Conservation (phyloP, 1,284 basidiomycete species). For the Sphagnurus paluster region DNA sequence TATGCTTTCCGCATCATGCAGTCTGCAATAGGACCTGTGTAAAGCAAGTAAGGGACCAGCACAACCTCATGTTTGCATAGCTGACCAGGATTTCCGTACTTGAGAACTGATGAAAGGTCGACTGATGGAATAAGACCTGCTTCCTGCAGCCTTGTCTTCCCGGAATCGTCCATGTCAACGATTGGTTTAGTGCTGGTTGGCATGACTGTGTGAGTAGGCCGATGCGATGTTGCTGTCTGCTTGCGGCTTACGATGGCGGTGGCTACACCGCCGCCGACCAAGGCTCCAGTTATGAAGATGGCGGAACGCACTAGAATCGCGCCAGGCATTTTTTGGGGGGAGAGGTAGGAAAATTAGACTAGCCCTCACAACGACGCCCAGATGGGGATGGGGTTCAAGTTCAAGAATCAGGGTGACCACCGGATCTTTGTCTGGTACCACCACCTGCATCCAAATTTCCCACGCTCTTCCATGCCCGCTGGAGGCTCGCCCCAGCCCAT, state of each 20-base stretch:
- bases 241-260: slow-evolving; percentile 21
- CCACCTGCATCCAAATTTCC: too few relatives aligned
- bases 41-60: not conserved
- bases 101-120: slow-evolving; percentile 46
- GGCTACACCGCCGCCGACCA: slow-evolving; percentile 68
- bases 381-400: too few relatives aligned
- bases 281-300: slow-evolving; percentile 71
- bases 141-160: slow-evolving; percentile 30
- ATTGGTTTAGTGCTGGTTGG: slow-evolving; percentile 27
- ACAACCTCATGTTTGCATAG: not conserved
- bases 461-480: too few relatives aligned
- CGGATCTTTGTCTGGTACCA: too few relatives aligned
- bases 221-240: slow-evolving; percentile 15
- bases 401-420: too few relatives aligned
- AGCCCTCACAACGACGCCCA: too few relatives aligned
- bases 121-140: slow-evolving; percentile 26
- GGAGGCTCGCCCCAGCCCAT: too few relatives aligned
- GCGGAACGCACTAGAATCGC: slow-evolving; percentile 57
- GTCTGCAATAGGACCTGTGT: slow-evolving; percentile 81
- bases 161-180: slow-evolving; percentile 36
- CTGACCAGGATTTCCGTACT: slow-evolving; percentile 76
- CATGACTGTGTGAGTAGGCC: slow-evolving; percentile 16
- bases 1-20: slow-evolving; percentile 81
- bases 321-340: slow-evolving; percentile 36
- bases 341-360: too few relatives aligned